Evolutionary conservation across 2,329 filamentous ascomycete genomes (phyloP), one percentile per base, ranked within the genome.

Genomic region (Rugonectria rugulosa): DNA sequence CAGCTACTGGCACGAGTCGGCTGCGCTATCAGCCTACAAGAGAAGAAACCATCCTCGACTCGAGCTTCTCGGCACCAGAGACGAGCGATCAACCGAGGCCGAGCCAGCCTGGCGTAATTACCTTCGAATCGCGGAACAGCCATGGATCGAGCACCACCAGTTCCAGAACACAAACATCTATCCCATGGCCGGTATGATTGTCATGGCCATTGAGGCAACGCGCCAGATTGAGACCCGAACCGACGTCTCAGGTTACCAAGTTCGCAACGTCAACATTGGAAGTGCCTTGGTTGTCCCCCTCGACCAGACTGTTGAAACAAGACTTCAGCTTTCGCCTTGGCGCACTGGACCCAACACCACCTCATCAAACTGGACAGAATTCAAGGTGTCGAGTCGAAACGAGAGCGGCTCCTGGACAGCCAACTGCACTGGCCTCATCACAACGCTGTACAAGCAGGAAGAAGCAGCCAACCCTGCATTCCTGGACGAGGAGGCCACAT

Each of bases 141-240:
- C 70, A 0, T 81, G 78, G 79, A 52, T 79, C 5, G 46, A 54
- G 3, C 69, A 79, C 34, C 77, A 81, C 48, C 47, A 63, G 11
- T 48, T 68, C 24, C 42, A 44, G 1, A 24, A 51, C 8, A 60
- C 46, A 3, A 31, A 48, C 0, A 11, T 64, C 0, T 59, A 51
- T 12, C 60, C 61, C 2, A 57, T 40, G 1, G 50, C 60, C 0
- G 57, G 54, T 77, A 79, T 76, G 50, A 66, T 82, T 2, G 70
- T 77, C n/a, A 80, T 84, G 77, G 78, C 75, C 0, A 54, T 79
- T 0, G 78, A 81, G 53, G 78, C n/a, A n/a, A 77, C 1, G 41
- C 27, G 20, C 24, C 37, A n/a, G n/a, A n/a, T n/a, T n/a, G n/a
- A n/a, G n/a, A n/a, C n/a, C n/a, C 32, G 32, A 14, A 36, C 32